Percentiles rank a stretch among this genome's conserved stretches.
phyloP scores from a whole-genome alignment of 495 filamentous ascomycete species.

The Aspergillus bridgeri region DNA sequence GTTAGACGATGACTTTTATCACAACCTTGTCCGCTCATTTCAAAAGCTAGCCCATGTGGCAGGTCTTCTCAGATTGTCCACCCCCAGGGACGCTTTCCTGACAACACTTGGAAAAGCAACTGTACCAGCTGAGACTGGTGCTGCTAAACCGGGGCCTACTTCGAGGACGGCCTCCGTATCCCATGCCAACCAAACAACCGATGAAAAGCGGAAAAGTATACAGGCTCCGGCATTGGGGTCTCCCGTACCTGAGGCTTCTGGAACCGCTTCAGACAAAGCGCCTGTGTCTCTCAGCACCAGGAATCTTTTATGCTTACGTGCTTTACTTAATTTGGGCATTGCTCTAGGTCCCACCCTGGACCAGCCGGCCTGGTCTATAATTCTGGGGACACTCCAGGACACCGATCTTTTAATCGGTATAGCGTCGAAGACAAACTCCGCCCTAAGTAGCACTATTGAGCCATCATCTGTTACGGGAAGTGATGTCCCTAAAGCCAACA shows the following conservation, averaged over 20 bases:
- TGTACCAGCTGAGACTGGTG: conserved; percentile 67
- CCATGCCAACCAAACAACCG: conserved; percentile 20
- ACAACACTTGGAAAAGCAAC: conserved; percentile 91
- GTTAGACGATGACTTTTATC: conserved; percentile 91
- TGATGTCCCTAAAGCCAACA: conserved; percentile 55
- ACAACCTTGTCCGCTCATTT: conserved; percentile 86
- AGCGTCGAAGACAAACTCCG: conserved; percentile 36
- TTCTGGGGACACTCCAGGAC: conserved; percentile 86
- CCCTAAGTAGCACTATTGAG: conserved; percentile 29
- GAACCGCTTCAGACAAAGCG: conserved; percentile 20
- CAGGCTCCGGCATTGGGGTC: conserved; percentile 21
- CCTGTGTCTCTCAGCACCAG: conserved; percentile 69
- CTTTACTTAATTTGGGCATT: conserved; percentile 89
- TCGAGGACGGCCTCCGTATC: conserved; percentile 30
- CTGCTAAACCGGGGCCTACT: conserved; percentile 40
- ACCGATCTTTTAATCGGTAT: conserved; percentile 80
- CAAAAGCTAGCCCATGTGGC: conserved; percentile 96
- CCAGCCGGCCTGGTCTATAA: conserved; percentile 75
- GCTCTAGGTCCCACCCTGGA: conserved; percentile 86
- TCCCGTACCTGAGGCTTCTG: conserved; percentile 20
- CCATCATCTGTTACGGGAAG: conserved; percentile 23
- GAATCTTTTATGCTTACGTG: conserved; percentile 85
- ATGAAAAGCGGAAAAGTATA: conserved; percentile 41
- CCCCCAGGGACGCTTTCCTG: conserved; percentile 89
- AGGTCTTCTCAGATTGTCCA: conserved; percentile 76